A percentile compares a stretch with the other conserved stretches of the same genome.
Evolutionary conservation across 1,139 yeast species (phyloP).

Genomic region (Sugiyamaella japonica): DNA sequence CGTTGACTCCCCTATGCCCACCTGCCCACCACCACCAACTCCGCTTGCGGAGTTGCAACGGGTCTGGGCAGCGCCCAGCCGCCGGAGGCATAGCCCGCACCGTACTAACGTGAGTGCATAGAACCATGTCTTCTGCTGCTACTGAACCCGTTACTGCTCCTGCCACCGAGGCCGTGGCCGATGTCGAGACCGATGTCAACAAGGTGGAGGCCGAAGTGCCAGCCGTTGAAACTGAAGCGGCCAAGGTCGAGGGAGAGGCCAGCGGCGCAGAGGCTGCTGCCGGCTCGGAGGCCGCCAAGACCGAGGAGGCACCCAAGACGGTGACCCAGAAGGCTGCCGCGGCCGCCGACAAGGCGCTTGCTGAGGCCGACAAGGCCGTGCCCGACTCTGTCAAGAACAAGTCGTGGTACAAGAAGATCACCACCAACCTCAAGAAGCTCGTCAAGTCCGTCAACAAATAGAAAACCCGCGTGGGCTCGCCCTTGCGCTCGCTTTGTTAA

Average conservation of each 20-base stretch:
- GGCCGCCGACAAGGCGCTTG: constrained; percentile 26
- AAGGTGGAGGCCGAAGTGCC: constrained; percentile 21
- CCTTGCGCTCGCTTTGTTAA: constrained; percentile 5
- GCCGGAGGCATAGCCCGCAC: neutral
- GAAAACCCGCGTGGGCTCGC: neutral
- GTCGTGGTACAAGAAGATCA: constrained; percentile 52
- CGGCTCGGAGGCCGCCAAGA: constrained; percentile 2
- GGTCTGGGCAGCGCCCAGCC: neutral
- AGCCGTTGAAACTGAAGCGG: constrained; percentile 21
- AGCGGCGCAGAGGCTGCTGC: constrained; percentile 20
- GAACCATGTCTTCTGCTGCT: constrained; percentile 18
- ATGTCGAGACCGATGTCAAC: constrained; percentile 20
- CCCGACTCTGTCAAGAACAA: constrained; percentile 45
- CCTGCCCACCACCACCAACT: neutral
- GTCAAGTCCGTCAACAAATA: constrained; percentile 35
- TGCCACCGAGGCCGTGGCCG: constrained; percentile 23
- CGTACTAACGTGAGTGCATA: neutral
- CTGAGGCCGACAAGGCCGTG: constrained; percentile 18
- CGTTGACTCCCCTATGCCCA: neutral
- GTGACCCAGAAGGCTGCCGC: constrained; percentile 26
- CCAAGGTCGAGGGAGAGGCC: constrained; percentile 26
- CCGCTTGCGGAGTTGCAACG: neutral
- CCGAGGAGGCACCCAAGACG: constrained; percentile 17
- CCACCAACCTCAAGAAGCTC: constrained; percentile 51
- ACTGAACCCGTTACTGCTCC: constrained; percentile 15